Evolutionary conservation across 768 basidiomycete species (phyloP).

Genomic region (Sarcodon sp.): DNA sequence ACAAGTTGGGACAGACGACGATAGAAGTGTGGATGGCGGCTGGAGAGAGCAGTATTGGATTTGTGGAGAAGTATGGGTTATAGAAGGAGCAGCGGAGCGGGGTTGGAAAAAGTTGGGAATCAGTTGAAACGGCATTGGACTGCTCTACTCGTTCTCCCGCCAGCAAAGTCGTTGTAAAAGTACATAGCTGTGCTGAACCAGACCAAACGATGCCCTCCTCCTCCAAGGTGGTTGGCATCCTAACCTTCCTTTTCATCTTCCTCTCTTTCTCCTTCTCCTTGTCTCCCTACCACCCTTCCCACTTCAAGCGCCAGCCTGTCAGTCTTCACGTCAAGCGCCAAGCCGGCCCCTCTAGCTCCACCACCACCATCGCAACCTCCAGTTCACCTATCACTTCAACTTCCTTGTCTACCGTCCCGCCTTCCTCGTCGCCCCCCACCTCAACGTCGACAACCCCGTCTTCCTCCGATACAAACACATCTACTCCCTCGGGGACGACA

Average conservation of each 20-base stretch:
- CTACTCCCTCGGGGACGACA: neutral
- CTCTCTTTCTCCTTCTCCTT: neutral
- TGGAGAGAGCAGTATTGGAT: too few relatives aligned
- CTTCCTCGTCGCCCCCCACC: neutral
- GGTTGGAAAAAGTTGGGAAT: neutral
- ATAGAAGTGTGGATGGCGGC: neutral
- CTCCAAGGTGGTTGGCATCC: neutral
- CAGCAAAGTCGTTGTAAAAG: neutral
- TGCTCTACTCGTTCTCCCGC: too few relatives aligned
- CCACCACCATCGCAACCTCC: neutral
- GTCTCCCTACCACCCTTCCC: neutral
- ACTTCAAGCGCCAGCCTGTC: neutral
- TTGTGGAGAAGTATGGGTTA: neutral
- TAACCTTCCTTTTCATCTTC: neutral
- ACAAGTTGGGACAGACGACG: neutral
- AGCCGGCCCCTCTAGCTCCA: neutral
- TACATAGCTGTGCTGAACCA: neutral
- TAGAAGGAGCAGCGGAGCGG: neutral
- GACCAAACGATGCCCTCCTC: neutral
- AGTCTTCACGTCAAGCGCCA: neutral
- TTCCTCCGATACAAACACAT: conserved; percentile 6
- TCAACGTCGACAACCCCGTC: conserved; percentile 3
- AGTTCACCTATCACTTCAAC: conserved; percentile 3
- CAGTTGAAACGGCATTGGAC: neutral
- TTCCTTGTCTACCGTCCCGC: conserved; percentile 1